A percentile compares a stretch with the other conserved stretches of the same genome.
Evolutionary conservation across 345 rosid species (phyloP).

Genomic region (Gossypium ekmanianum): DNA sequence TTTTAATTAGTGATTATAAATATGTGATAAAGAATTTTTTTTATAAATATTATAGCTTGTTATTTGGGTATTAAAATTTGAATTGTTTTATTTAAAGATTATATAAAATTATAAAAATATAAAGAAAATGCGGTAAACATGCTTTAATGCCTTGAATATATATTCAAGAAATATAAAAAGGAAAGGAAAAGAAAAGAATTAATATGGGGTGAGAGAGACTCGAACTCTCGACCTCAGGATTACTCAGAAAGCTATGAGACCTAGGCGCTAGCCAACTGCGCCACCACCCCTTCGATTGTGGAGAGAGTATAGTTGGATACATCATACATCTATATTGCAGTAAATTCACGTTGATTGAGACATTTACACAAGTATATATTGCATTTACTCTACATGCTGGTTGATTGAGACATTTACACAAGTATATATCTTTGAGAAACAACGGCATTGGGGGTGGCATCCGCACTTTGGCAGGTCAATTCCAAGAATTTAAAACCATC

Average conservation of each 20-base stretch:
- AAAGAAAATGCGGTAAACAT: no score
- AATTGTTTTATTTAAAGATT: no score
- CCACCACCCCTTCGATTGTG: neutral
- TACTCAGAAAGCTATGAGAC: constrained; percentile 60
- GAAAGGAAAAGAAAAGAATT: no score
- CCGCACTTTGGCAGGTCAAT: constrained; percentile 3
- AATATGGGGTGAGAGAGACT: constrained; percentile 81
- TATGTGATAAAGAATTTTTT: no score
- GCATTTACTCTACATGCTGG: neutral
- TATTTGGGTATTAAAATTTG: no score
- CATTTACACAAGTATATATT: neutral
- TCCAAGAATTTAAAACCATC: neutral
- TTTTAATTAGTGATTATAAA: no score
- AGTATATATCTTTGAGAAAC: neutral
- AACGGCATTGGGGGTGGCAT: neutral
- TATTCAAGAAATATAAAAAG: no score
- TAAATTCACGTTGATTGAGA: no score
- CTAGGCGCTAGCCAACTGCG: constrained; percentile 58
- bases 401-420: neutral
- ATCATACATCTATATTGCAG: no score
- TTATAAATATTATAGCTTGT: no score
- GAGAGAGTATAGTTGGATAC: accelerated
- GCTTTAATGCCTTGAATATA: no score
- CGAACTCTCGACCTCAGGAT: constrained; percentile 94
- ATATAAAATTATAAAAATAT: no score